Evolutionary conservation across 1,139 yeast species (phyloP), one percentile per base, ranked within the genome.

Genomic region (Suhomyces wounanorum): DNA sequence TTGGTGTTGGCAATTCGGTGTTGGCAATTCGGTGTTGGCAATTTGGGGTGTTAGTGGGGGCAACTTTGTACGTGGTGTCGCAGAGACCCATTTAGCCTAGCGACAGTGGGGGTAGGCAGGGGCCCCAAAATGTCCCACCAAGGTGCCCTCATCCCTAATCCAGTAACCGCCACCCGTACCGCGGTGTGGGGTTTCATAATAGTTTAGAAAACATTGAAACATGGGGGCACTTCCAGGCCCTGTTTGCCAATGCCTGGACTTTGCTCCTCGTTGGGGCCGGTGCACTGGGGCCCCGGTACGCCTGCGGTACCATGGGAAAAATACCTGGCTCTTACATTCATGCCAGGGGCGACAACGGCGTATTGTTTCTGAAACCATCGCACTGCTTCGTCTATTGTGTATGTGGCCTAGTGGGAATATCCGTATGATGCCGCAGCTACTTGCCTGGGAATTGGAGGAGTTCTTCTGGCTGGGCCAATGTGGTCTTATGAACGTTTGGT

Each of bases 361-460:
- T 40, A 40, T 40, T 40, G 42, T 40, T 23, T 25, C 26, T 40
- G 42, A 40, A 40, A 40, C 42, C 42, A 40, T 40, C 42, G 42
- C 42, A 14, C 42, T 4, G 21, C 16, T 25, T 40, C 33, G 42
- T 40, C 42, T 40, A 40, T 40, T 40, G 30, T 40, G 30, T 25
- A 17, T 17, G 18, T 11, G 31, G 31, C 21, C 30, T 10, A 14
- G 28, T 13, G 13, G 30, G 28, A 25, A 25, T 26, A 40, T 40
- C 42, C 42, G 42, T 40, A 16, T 40, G 42, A 40, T 40, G 42
- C 42, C 42, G 42, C 42, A 40, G 21, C n/a, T 21, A 8, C 42
- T 25, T 40, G 42, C 42, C 42, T 25, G 23, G 21, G n/a, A 21
- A 9, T 13, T 25, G 23, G 30, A 21, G 6, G 23, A 21, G 23